phyloP scores from a whole-genome alignment of 495 filamentous ascomycete species.

The Talaromyces borbonicus region DNA sequence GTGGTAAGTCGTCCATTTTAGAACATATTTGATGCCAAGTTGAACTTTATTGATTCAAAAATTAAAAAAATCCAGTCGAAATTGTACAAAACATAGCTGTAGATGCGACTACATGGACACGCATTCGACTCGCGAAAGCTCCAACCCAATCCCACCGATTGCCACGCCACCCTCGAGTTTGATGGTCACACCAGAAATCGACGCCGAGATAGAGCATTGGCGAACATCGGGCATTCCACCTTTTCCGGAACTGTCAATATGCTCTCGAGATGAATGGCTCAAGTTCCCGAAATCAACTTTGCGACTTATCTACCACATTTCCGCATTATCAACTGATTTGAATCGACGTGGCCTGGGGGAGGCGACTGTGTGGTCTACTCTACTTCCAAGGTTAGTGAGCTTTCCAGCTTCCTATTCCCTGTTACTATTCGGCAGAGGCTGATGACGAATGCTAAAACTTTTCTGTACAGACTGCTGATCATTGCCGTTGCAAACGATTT shows the following conservation, averaged over 20 bases:
- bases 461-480: slow-evolving; percentile 67
- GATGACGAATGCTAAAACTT: slow-evolving; percentile 2
- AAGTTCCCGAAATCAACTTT: slow-evolving; percentile 65
- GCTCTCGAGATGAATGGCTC: slow-evolving; percentile 45
- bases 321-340: slow-evolving; percentile 75
- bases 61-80: too few relatives aligned
- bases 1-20: slow-evolving; percentile 52
- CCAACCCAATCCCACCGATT: slow-evolving; percentile 39
- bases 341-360: slow-evolving; percentile 62
- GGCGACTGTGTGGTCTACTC: slow-evolving; percentile 84
- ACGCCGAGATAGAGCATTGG: slow-evolving; percentile 75
- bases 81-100: slow-evolving; percentile 98
- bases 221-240: slow-evolving; percentile 75
- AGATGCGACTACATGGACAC: slow-evolving; percentile 94
- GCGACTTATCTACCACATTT: slow-evolving; percentile 84
- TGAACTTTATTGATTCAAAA: too few relatives aligned
- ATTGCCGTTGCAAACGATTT: slow-evolving; percentile 73
- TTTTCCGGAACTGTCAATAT: slow-evolving; percentile 71
- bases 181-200: slow-evolving; percentile 72
- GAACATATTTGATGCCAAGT: background rate
- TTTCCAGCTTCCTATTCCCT: background rate
- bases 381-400: slow-evolving; percentile 74
- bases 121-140: slow-evolving; percentile 51
- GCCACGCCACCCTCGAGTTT: slow-evolving; percentile 71
- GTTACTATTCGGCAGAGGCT: background rate